Base-by-base conservation (phyloP, 2,329 filamentous ascomycete genomes). In the Epichloe typhina region DNA sequence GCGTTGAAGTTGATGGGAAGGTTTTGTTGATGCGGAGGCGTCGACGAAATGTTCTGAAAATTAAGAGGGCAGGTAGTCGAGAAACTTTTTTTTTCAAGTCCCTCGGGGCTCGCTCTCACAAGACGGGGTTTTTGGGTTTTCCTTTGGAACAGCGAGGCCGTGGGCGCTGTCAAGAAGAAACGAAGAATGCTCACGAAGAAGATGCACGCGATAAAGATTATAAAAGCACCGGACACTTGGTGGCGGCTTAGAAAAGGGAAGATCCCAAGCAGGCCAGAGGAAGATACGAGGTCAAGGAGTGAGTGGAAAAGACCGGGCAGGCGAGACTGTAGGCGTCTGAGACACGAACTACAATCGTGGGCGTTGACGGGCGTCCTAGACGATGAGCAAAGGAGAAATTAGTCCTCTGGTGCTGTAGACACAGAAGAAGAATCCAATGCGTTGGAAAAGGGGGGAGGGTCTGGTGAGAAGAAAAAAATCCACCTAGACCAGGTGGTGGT, bases 361-460 rank as follows among this genome's bases (percentile, higher is more conserved):
- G 61, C 61, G 61, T 56, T 49, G 58, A 56, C 59, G 54, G 57
- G 35, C 56, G 52, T 57, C 54, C 54, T 54, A 52, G 52, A 53
- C 51, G 54, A 56, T 53, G 50, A 59, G 54, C 53, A 58, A 55
- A 60, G 57, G 53, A 56, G 55, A 59, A 54, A 58, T 52, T 51
- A 56, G 56, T 61, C 58, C 64, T 63, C 60, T 58, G 58, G 55
- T 59, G 47, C 58, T 56, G 53, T 54, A 58, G 57, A 62, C 59
- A 58, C 64, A 65, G 59, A 64, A 63, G 56, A 59, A 52, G 51
- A 60, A 47, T 58, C 63, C 62, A 63, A 64, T 61, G 60, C 61
- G 55, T 56, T 56, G 59, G 58, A 60, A 60, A 63, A 55, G 55
- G 56, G 56, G 55, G 56, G 56, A 6, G 61, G 63, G 58, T 59